These are phyloP conservation scores for Dictyostelium firmibasis DNA, from an alignment of 78 protist genomes.

Conservation along the genomic window DNA sequence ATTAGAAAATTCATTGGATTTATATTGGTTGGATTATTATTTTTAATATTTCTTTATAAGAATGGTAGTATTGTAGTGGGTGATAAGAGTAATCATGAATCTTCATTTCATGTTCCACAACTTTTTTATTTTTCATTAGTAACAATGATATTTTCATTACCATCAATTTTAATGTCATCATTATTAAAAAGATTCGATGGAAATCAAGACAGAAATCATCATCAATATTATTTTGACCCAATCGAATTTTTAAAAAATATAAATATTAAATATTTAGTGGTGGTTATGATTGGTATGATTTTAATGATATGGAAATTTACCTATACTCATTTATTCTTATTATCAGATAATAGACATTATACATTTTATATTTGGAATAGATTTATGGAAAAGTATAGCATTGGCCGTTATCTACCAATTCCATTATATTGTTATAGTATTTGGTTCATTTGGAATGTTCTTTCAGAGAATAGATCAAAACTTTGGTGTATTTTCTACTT, in stretches of 20 bases:
- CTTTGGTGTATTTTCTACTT: slow-evolving; percentile 24
- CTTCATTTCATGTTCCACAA: slow-evolving; percentile 57
- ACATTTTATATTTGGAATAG: slow-evolving; percentile 59
- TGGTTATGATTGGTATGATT: not conserved
- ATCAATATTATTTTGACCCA: not conserved
- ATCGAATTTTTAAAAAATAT: not conserved
- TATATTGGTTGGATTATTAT: slow-evolving; percentile 25
- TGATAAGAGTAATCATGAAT: slow-evolving; percentile 68
- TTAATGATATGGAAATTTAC: slow-evolving; percentile 5
- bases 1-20: slow-evolving; percentile 9
- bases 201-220: not conserved
- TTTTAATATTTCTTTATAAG: not conserved
- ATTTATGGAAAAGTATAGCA: not conserved
- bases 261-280: not conserved
- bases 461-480: not conserved
- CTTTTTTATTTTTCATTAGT: slow-evolving; percentile 26
- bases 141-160: not conserved
- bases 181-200: not conserved
- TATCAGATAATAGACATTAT: slow-evolving; percentile 74
- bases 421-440: slow-evolving; percentile 27
- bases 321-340: slow-evolving; percentile 36
- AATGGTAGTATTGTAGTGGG: slow-evolving; percentile 66
- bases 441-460: not conserved
- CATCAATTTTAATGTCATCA: slow-evolving; percentile 1
- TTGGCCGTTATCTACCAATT: not conserved